phyloP scores from a whole-genome alignment of 2,329 filamentous ascomycete species.

The Penicillium sp. region DNA sequence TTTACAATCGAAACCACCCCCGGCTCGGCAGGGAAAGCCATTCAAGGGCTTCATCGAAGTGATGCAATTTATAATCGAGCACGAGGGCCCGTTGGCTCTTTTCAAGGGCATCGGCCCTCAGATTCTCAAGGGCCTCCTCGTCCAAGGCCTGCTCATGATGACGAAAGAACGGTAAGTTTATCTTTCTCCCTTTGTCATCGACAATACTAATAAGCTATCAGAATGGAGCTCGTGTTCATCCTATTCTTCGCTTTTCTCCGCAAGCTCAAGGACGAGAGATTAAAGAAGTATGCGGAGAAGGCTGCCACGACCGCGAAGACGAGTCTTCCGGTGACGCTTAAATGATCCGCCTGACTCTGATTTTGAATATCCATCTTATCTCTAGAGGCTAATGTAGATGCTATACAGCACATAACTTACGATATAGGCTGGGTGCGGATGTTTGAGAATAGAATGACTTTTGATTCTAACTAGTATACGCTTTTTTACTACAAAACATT shows the following conservation, averaged over 20 bases:
- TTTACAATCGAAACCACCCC: slow-evolving; percentile 86
- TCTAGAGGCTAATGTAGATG: slow-evolving; percentile 1
- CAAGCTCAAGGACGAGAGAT: slow-evolving; percentile 63
- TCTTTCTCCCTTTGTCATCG: background rate
- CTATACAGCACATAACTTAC: background rate
- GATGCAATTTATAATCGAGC: slow-evolving; percentile 86
- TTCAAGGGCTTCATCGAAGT: slow-evolving; percentile 94
- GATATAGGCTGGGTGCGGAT: background rate
- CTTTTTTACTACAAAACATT: too few relatives aligned
- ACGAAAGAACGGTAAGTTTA: slow-evolving; percentile 78
- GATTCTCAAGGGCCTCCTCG: slow-evolving; percentile 84
- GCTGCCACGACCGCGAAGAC: slow-evolving; percentile 61
- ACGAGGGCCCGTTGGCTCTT: slow-evolving; percentile 77
- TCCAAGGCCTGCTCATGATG: slow-evolving; percentile 98
- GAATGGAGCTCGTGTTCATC: slow-evolving; percentile 84
- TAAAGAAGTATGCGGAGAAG: slow-evolving; percentile 63
- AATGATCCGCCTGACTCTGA: slow-evolving; percentile 30
- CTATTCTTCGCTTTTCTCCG: slow-evolving; percentile 79
- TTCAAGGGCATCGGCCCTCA: slow-evolving; percentile 98
- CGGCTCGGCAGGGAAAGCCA: slow-evolving; percentile 76
- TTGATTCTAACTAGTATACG: too few relatives aligned
- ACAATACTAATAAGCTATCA: slow-evolving; percentile 28
- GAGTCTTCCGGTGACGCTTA: slow-evolving; percentile 45
- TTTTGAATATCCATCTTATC: slow-evolving; percentile 8
- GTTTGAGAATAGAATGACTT: background rate